Base-by-base conservation (phyloP, 768 basidiomycete genomes). In the Tricholoma saponaceum region DNA sequence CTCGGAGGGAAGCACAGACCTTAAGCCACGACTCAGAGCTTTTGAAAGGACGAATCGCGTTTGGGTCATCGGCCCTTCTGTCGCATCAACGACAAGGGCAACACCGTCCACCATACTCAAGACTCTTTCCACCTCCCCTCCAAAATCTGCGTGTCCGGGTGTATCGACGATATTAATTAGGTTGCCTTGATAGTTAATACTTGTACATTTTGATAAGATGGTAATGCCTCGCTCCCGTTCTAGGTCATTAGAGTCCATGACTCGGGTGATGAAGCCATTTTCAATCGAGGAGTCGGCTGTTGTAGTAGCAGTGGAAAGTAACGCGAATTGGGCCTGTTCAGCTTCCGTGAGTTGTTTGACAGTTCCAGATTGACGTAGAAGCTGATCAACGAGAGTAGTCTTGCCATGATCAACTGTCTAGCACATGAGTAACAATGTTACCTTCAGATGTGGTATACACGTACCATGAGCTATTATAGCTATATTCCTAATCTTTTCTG, bases 71-170 rank as follows among this genome's bases (percentile, higher is more conserved):
- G 83, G 82, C 1, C 83, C 83, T 61, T 84, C 83, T 1, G 83
- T 83, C 2, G 82, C 81, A 59, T 84, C 83, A 16, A 85, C 78
- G 3, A 85, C 70, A n/a, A 85, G 74, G 13, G 81, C 81, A 10
- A 83, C 82, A 26, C 82, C 82, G 58, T 84, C 83, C 10, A 85
- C 80, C 76, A 85, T 83, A 58, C 81, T 80, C 72, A 83, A 72
- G 3, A 83, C 78, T 54, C 83, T 77, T 60, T 85, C 83, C 8
- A 85, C 83, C 66, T 85, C 83, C 55, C 83, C 83, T 32, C 82
- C 83, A 68, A 85, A 83, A 62, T 85, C 83, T 6, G 82, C 83
- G 66, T 85, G 83, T 52, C 83, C 83, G 0, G 83, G 83, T 0
- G 83, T 85, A 62, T 85, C 83, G 58, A 84, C 79, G 59, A 85